Base-by-base conservation (phyloP, 495 filamentous ascomycete genomes). In the Neohortaea acidophila region DNA sequence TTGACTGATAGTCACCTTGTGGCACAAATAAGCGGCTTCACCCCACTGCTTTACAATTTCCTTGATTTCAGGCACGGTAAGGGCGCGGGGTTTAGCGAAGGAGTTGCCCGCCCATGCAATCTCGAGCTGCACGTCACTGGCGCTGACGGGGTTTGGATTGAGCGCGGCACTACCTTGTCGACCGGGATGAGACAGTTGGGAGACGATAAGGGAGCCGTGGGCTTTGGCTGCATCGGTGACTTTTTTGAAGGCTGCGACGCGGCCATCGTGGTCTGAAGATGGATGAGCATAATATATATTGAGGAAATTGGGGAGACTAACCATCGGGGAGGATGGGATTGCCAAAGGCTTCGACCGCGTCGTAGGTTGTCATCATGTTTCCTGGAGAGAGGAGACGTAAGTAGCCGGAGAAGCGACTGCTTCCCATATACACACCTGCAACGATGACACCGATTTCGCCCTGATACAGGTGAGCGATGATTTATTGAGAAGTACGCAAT, bases 401-500 rank as follows among this genome's bases (percentile, higher is more conserved):
- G n/a, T n/a, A n/a, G n/a, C n/a, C n/a, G n/a, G n/a, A n/a, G n/a
- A n/a, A n/a, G n/a, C n/a, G n/a, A n/a, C n/a, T n/a, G n/a, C n/a
- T n/a, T n/a, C n/a, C n/a, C n/a, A n/a, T n/a, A n/a, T n/a, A n/a
- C n/a, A n/a, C 51, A 21, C 50, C 50, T 12, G 42, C 37, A 13
- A 53, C 39, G 25, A 53, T 51, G 21, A 51, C 33, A 4, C 50
- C 50, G 26, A 50, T 50, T 39, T 38, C 39, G 32, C 50, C 50
- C 28, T n/a, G n/a, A n/a, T n/a, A n/a, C n/a, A n/a, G n/a, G n/a
- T n/a, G n/a, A n/a, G n/a, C n/a, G n/a, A n/a, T n/a, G n/a, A n/a
- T n/a, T n/a, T n/a, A n/a, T n/a, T n/a, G n/a, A n/a, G n/a, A n/a
- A n/a, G n/a, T n/a, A n/a, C n/a, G n/a, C n/a, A n/a, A n/a, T n/a